A percentile compares a stretch with the other conserved stretches of the same genome.
phyloP scores from a whole-genome alignment of 352 stramenopile genomes.

The Pythium apleroticum region DNA sequence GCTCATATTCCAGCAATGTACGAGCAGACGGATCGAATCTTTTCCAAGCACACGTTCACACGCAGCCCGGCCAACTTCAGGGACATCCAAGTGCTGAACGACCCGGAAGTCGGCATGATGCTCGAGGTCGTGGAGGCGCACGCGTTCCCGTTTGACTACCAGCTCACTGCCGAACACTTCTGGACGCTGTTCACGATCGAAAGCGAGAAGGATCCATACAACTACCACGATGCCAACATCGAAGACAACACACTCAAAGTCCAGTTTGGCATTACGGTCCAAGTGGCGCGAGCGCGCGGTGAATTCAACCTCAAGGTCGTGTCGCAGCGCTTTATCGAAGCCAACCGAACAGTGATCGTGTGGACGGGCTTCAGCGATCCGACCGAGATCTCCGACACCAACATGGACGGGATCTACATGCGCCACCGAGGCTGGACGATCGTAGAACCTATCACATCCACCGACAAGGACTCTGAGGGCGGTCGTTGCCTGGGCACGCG shows the following conservation, averaged over 20 bases:
- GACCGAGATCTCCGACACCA: conserved; percentile 18
- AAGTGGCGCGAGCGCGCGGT: conserved; percentile 1
- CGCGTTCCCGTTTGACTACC: conserved; percentile 18
- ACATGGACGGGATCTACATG: conserved; percentile 25
- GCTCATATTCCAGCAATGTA: neutral
- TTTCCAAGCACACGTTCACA: conserved; percentile 6
- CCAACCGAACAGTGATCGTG: conserved; percentile 16
- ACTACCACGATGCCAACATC: conserved; percentile 24
- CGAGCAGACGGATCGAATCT: neutral
- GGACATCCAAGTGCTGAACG: conserved; percentile 20
- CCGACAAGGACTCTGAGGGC: neutral
- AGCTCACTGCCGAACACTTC: conserved; percentile 8
- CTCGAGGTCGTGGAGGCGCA: conserved; percentile 15
- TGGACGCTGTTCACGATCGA: conserved; percentile 9
- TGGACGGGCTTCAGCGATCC: conserved; percentile 17
- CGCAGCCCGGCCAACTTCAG: conserved; percentile 7
- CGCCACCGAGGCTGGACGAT: conserved; percentile 20
- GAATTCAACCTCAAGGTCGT: conserved; percentile 15
- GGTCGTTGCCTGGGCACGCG: conserved; percentile 1
- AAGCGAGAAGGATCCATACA: conserved; percentile 12
- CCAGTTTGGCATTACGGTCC: conserved; percentile 11
- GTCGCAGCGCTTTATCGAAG: conserved; percentile 12
- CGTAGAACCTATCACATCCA: conserved; percentile 5
- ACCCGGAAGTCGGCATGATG: conserved; percentile 14
- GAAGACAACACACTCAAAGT: conserved; percentile 11